Evolutionary conservation across 306 rosid species (phyloP), one percentile per base, ranked within the genome.

Genomic region (Inga leiocalycina): DNA sequence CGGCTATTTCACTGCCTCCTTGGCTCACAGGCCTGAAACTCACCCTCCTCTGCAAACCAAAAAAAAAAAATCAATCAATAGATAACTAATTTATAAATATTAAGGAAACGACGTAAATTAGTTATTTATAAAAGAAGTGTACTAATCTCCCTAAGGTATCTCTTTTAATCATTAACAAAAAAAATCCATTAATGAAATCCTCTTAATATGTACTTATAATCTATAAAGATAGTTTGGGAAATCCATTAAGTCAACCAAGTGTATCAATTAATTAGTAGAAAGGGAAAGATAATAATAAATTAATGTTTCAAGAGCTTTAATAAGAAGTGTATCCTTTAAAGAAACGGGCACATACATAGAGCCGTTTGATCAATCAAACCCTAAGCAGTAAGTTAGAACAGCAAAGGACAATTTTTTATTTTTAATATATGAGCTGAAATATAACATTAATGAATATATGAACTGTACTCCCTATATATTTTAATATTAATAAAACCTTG

Each of bases 11-110:
- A 68, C 83, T 83, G 72, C 87, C 86, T 82, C 77, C 94, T 75
- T 90, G 93, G 45, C 13, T 84, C 52, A 85, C 83, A 56, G 94
- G 85, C 84, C 80, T 82, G 86, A 94, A 96, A 85, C 97, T 92
- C 88, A 96, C 99, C 71, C 92, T 89, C 77, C 86, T 96, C 99
- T 93, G 94, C 24, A 6, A 54, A 54, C 20, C 34, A 3, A 32
- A 54, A 19, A 17, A 13, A 32, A 52, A 52, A 52, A 52, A 5
- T 52, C 17, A 52, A 52, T 52, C 56, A 49, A 49, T 49, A 0
- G 14, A 11, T 11, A 49, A 32, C 34, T 32, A 32, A 32, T 32
- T 32, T 32, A 32, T 32, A 0, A 32, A 32, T 32, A 32, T 32
- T 32, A 32, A 32, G 34, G 3, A 32, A 32, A 32, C 3, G 34